phyloP scores from a whole-genome alignment of 2,329 filamentous ascomycete species.

The Colletotrichum tamarilloi region DNA sequence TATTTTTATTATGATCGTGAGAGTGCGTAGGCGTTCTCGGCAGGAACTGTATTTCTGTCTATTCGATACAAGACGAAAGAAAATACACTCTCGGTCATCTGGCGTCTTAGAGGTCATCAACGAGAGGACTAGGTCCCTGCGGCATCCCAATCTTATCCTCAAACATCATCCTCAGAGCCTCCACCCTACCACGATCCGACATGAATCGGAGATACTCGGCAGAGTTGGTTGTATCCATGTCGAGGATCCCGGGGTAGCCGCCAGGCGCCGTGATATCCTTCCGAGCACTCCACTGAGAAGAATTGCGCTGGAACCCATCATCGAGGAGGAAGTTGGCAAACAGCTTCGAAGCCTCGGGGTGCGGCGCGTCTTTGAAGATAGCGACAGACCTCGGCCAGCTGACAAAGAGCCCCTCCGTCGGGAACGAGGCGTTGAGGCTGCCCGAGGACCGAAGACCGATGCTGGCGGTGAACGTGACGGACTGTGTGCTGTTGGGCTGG shows the following conservation, averaged over 20 bases:
- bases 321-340: constrained; percentile 55
- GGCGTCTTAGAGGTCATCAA: constrained; percentile 38
- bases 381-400: constrained; percentile 60
- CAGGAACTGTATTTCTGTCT: too few relatives aligned
- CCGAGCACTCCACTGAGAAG: constrained; percentile 46
- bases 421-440: constrained; percentile 42
- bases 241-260: constrained; percentile 44
- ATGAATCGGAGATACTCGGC: constrained; percentile 53
- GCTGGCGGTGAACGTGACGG: constrained; percentile 48
- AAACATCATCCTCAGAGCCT: constrained; percentile 53
- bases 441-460: constrained; percentile 35
- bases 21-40: too few relatives aligned
- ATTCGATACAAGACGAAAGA: too few relatives aligned
- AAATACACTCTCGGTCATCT: too few relatives aligned
- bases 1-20: too few relatives aligned
- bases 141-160: constrained; percentile 55
- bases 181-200: constrained; percentile 51
- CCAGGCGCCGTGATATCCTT: constrained; percentile 45
- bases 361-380: constrained; percentile 59
- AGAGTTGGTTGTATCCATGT: constrained; percentile 46
- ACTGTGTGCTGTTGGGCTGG: constrained; percentile 42
- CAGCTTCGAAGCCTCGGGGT: constrained; percentile 62
- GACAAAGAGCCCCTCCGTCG: constrained; percentile 53
- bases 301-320: constrained; percentile 21
- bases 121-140: constrained; percentile 52